Percentiles rank a stretch among this genome's conserved stretches.
These are phyloP conservation scores for Amaranthus cruentus DNA, from an alignment of 148 eudicot genomes.

Conservation along the genomic window DNA sequence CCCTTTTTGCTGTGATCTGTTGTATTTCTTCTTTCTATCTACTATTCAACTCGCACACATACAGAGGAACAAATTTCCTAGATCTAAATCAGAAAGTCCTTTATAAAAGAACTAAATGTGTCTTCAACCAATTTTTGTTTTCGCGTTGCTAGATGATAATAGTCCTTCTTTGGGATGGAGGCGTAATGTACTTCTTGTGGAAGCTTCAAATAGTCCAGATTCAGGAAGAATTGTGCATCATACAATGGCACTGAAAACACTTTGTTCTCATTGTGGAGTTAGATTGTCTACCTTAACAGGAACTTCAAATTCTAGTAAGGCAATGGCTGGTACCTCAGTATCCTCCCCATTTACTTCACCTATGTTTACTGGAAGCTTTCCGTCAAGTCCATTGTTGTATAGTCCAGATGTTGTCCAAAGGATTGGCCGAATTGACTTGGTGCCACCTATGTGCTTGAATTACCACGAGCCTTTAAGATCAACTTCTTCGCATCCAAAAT, in stretches of 20 bases:
- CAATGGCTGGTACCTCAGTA: slow-evolving; percentile 47
- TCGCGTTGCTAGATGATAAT: slow-evolving; percentile 40
- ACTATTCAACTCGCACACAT: neutral
- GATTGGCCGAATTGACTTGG: slow-evolving; percentile 66
- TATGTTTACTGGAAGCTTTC: slow-evolving; percentile 95
- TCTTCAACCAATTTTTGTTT: neutral
- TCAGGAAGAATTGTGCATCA: slow-evolving; percentile 89
- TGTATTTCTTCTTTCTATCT: neutral
- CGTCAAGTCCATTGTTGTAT: slow-evolving; percentile 74
- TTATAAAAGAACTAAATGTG: neutral
- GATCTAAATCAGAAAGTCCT: neutral
- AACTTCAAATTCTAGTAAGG: slow-evolving; percentile 40
- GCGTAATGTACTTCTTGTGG: slow-evolving; percentile 82
- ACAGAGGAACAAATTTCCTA: neutral
- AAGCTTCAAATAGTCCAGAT: slow-evolving; percentile 87
- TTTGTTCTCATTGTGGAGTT: slow-evolving; percentile 63
- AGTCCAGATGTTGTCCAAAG: slow-evolving; percentile 73
- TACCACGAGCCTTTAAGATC: slow-evolving; percentile 60
- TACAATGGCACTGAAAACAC: slow-evolving; percentile 84
- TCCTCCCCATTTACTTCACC: slow-evolving; percentile 82
- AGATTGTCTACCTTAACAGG: slow-evolving; percentile 53
- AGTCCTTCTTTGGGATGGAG: slow-evolving; percentile 89
- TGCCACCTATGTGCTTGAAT: slow-evolving; percentile 90
- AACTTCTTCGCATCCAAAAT: slow-evolving; percentile 54
- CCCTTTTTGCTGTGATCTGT: too few species aligned